Evolutionary conservation across 352 stramenopile genomes (phyloP).

Genomic region (Thalassiosira ordinaria): DNA sequence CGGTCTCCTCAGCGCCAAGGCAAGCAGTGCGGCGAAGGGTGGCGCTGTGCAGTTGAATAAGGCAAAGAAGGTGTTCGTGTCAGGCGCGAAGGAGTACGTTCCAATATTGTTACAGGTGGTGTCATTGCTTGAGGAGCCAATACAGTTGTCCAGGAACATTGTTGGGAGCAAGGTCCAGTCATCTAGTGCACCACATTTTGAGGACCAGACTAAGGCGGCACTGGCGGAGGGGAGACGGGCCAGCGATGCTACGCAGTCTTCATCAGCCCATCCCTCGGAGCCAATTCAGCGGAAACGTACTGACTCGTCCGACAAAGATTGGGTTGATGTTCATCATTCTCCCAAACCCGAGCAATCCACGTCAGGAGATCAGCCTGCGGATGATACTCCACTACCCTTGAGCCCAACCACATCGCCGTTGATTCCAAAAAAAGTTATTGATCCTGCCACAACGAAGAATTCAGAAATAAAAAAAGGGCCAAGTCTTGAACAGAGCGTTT

Average conservation of each 20-base stretch:
- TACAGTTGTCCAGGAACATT: constrained; percentile 23
- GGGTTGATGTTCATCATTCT: constrained; percentile 59
- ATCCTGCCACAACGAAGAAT: neutral
- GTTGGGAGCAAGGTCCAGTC: constrained; percentile 1
- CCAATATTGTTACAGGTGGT: constrained; percentile 71
- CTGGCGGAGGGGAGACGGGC: neutral
- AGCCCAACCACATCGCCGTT: neutral
- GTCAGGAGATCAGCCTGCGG: constrained; percentile 1
- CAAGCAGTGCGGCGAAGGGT: constrained; percentile 32
- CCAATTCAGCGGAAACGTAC: constrained; percentile 36
- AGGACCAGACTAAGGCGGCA: constrained; percentile 3
- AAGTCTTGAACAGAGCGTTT: constrained; percentile 39
- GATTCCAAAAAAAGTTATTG: neutral
- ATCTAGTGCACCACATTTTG: neutral
- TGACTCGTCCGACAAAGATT: constrained; percentile 68
- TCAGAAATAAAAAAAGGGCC: neutral
- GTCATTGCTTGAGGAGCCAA: constrained; percentile 51
- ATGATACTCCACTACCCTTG: constrained; percentile 3
- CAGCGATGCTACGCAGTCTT: neutral
- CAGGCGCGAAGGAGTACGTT: constrained; percentile 73
- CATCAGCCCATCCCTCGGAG: neutral
- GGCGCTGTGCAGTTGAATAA: constrained; percentile 37
- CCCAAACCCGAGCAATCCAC: constrained; percentile 17
- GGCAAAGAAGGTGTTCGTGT: constrained; percentile 62
- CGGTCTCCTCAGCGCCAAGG: constrained; percentile 55